These are phyloP conservation scores for Carex myosuroides DNA, from an alignment of 176 grass and related monocot genomes.

Conservation along the genomic window DNA sequence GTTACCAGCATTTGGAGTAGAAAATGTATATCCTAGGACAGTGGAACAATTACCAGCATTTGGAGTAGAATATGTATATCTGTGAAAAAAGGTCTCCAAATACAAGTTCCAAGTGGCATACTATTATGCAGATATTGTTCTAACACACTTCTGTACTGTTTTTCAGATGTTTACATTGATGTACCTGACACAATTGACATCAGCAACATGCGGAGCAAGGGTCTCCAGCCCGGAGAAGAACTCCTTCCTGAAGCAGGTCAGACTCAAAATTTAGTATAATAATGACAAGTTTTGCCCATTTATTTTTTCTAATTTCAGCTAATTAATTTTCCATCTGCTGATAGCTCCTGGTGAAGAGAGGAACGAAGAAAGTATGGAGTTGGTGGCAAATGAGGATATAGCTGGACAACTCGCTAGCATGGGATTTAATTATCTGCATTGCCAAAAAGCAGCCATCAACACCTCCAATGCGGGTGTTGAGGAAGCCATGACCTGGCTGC, in stretches of 20 bases:
- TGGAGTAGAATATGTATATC: neutral
- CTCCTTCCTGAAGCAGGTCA: constrained; percentile 81
- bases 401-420: constrained; percentile 82
- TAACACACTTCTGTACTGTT: constrained; percentile 9
- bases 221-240: constrained; percentile 90
- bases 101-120: neutral
- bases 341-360: constrained; percentile 42
- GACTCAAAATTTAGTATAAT: neutral
- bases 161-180: constrained; percentile 93
- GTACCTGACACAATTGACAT: constrained; percentile 91
- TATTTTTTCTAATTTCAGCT: neutral
- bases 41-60: neutral
- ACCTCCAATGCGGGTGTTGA: constrained; percentile 83
- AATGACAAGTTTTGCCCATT: neutral
- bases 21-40: neutral
- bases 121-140: neutral
- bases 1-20: neutral
- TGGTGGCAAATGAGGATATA: constrained; percentile 74
- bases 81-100: neutral
- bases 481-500: constrained; percentile 92
- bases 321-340: constrained; percentile 14
- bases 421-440: constrained; percentile 92
- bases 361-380: constrained; percentile 31
- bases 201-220: constrained; percentile 83
- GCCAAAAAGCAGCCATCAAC: constrained; percentile 94